These are phyloP conservation scores for Candida pseudofarinosa DNA, from an alignment of 805 yeast genomes.

Conservation along the genomic window DNA sequence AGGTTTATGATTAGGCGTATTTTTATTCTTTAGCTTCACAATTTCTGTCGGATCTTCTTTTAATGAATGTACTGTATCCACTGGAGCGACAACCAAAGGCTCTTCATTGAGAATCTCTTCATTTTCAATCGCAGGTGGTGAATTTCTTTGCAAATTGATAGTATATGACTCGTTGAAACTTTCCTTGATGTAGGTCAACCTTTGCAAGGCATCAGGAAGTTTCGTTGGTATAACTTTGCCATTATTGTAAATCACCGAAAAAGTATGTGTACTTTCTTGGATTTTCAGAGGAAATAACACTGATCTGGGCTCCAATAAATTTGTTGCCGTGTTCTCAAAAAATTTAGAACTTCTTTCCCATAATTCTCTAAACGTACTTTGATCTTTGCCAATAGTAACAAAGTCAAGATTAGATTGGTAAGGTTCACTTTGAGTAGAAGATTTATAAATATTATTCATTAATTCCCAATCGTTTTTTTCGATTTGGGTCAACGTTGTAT, in stretches of 20 bases:
- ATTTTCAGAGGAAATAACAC: constrained; percentile 9
- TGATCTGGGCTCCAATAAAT: constrained; percentile 9
- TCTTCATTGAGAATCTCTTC: background rate
- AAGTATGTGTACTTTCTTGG: background rate
- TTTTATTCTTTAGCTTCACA: constrained; percentile 32
- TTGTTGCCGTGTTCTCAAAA: constrained; percentile 3
- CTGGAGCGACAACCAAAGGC: background rate
- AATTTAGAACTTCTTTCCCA: constrained; percentile 8
- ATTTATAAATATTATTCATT: constrained; percentile 24
- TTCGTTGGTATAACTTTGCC: constrained; percentile 12
- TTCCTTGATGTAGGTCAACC: constrained; percentile 11
- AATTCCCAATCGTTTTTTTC: constrained; percentile 35
- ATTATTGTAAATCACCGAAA: constrained; percentile 7
- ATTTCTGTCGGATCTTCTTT: constrained; percentile 32
- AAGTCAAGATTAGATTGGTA: background rate
- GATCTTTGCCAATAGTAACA: constrained; percentile 4
- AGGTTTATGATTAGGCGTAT: background rate
- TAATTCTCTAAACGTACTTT: constrained; percentile 9
- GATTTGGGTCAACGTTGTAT: constrained; percentile 30
- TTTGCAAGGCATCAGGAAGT: constrained; percentile 11
- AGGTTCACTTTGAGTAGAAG: constrained; percentile 1
- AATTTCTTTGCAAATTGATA: background rate
- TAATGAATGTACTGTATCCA: background rate
- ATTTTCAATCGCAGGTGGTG: background rate
- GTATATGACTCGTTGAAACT: constrained; percentile 11